Evolutionary conservation across 1,139 yeast species (phyloP), one percentile per base, ranked within the genome.

Genomic region (Geotrichum klebahnii): DNA sequence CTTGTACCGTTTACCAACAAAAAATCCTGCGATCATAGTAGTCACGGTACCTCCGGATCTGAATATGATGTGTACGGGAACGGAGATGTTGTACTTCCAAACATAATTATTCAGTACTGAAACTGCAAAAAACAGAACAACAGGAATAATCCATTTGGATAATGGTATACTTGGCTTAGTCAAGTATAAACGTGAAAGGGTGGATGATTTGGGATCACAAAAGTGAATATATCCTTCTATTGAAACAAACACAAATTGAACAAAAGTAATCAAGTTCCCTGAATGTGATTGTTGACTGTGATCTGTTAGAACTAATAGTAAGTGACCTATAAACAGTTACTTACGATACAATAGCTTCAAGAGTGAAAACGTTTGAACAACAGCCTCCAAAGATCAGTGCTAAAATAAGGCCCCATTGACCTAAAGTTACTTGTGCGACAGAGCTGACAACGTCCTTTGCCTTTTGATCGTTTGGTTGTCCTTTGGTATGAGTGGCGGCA

Each of bases 301-400:
- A 29, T 19, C 36, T 17, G 35, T 29, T 29, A 40, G 44, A 17
- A 20, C 10, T 5, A 2, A 10, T 9, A 2, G 2, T 17, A 10
- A 29, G 28, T 23, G n/a, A 19, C 9, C 8, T 16, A 16, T 14
- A 19, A 23, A 3, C 14, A 31, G 16, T 9, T 9, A 40, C 44
- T 40, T 61, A 67, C 16, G 66, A 56, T 5, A 82, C 67, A 19
- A 83, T 68, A 37, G 72, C 66, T 61, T 84, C 92, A 43, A 84
- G 67, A 0, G 83, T 73, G 55, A 79, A 72, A 31, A 82, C 90
- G 64, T 82, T 84, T 26, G 80, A 70, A 60, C 92, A 84, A 61
- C 92, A 84, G 2, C 92, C 89, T 0, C 87, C 85, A 61, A 82
- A 80, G 19, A 82, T 79, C 44, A 78, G 72, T 5, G 61, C 62